These are phyloP conservation scores for Danielozyma ontarioensis DNA, from an alignment of 805 yeast species.

Conservation along the genomic window DNA sequence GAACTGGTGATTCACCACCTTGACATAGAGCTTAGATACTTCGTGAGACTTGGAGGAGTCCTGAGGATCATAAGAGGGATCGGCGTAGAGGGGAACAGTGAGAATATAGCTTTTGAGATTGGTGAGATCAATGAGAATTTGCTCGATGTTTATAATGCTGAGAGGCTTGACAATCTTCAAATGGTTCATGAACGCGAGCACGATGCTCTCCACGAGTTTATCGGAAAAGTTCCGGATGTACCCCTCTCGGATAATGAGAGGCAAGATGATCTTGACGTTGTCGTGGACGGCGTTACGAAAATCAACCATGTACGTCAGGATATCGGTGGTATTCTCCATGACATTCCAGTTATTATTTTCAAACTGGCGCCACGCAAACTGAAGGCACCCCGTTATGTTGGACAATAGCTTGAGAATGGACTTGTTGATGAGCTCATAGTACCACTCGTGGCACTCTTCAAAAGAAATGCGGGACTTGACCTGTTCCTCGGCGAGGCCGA, in stretches of 20 bases:
- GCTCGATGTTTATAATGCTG: constrained; percentile 59
- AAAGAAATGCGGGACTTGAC: constrained; percentile 44
- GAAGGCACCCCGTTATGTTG: constrained; percentile 57
- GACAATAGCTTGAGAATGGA: constrained; percentile 52
- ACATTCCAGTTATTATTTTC: constrained; percentile 67
- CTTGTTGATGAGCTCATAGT: constrained; percentile 51
- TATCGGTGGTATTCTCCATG: constrained; percentile 60
- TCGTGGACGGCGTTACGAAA: constrained; percentile 44
- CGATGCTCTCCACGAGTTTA: constrained; percentile 61
- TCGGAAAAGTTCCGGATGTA: constrained; percentile 74
- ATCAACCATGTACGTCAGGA: constrained; percentile 65
- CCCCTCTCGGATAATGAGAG: constrained; percentile 60
- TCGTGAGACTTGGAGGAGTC: constrained; percentile 8
- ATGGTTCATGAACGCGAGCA: constrained; percentile 50
- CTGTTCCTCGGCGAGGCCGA: constrained; percentile 31
- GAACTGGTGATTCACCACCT: constrained; percentile 40
- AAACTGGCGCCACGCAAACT: constrained; percentile 81
- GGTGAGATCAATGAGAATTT: constrained; percentile 68
- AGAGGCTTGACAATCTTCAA: constrained; percentile 61
- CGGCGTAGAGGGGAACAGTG: constrained; percentile 36
- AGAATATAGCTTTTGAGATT: constrained; percentile 53
- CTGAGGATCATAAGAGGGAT: constrained; percentile 31
- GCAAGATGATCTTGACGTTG: constrained; percentile 45
- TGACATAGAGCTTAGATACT: constrained; percentile 26
- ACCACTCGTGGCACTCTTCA: constrained; percentile 51